These are phyloP conservation scores for Aspergillus sp. DNA, from an alignment of 2,329 filamentous ascomycete species.

Conservation along the genomic window DNA sequence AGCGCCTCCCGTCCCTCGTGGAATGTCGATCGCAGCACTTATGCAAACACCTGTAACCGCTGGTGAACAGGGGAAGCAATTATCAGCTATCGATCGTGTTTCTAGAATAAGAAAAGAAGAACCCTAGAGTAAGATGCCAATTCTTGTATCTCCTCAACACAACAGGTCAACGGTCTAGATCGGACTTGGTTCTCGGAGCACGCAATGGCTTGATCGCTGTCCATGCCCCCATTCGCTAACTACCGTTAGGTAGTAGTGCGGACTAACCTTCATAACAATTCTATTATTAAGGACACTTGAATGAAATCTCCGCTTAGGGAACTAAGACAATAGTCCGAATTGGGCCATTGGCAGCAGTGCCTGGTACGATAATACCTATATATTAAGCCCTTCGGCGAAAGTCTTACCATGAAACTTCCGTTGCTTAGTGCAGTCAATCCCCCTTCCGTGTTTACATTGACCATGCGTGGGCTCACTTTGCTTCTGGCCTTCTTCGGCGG, in stretches of 20 bases:
- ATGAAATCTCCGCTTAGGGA: neutral
- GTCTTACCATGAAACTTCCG: neutral
- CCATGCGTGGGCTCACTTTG: neutral
- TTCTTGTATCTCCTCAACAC: too few relatives aligned
- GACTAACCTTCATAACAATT: too few relatives aligned
- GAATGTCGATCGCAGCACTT: too few relatives aligned
- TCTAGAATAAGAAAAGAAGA: too few relatives aligned
- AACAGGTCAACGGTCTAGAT: too few relatives aligned
- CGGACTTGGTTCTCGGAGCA: neutral
- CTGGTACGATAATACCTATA: neutral
- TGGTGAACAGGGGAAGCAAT: too few relatives aligned
- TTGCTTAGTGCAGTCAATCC: neutral
- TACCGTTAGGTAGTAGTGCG: neutral
- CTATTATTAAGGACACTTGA: too few relatives aligned
- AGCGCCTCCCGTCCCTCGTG: too few relatives aligned
- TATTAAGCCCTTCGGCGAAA: neutral
- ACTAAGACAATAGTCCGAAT: neutral
- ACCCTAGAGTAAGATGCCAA: too few relatives aligned
- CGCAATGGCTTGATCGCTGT: neutral
- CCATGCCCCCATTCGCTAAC: neutral
- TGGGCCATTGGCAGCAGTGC: too few relatives aligned
- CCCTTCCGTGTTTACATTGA: neutral
- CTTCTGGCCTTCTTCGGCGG: neutral
- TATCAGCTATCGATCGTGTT: too few relatives aligned
- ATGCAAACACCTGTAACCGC: too few relatives aligned